Base-by-base conservation (phyloP, 2,329 filamentous ascomycete species). In the Aaosphaeria pasadenensis region DNA sequence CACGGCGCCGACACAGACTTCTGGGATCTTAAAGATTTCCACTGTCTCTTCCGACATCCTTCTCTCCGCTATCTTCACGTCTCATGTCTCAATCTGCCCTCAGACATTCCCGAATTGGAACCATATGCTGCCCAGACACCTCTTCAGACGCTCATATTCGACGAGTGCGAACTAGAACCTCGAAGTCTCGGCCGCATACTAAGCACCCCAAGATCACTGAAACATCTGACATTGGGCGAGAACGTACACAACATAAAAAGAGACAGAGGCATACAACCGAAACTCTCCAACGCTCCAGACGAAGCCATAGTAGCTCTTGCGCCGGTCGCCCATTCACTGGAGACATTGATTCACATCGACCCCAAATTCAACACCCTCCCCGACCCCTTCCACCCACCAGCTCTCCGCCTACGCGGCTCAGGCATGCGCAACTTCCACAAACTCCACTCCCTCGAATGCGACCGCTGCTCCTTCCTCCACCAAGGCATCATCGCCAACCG, bases 41-140 rank as follows among this genome's bases (percentile, higher is more conserved):
- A 67, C 47, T 67, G 62, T 39, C 56, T 70, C 9, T 70, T 70
- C 44, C 63, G 57, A 24, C 67, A 70, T 44, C 66, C 67, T 1
- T 56, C 53, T 13, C 60, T 70, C 3, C 62, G 60, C 2, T 50
- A 59, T 39, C 55, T 70, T 6, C 65, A 69, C 36, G 38, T 66
- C 4, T 70, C 67, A 3, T 69, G 66, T 47, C 45, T 67, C 11
- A 55, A 53, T 5, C 53, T 69, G 6, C 56, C 58, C 1, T 17
- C 43, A 1, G 52, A 53, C 5, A 40, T 69, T 2, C 53, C 55
- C 1, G 45, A 57, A 11, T 57, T 70, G 6, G 50, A 53, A 7
- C 30, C 51, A 5, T 57, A 62, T 33, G 28, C 44, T 6, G 49
- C 45, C 4, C 55, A 47, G 3, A 69, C 68, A 1, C 62, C 67